Base-by-base conservation (phyloP, 768 basidiomycete genomes). In the Boletus eberwhitei region DNA sequence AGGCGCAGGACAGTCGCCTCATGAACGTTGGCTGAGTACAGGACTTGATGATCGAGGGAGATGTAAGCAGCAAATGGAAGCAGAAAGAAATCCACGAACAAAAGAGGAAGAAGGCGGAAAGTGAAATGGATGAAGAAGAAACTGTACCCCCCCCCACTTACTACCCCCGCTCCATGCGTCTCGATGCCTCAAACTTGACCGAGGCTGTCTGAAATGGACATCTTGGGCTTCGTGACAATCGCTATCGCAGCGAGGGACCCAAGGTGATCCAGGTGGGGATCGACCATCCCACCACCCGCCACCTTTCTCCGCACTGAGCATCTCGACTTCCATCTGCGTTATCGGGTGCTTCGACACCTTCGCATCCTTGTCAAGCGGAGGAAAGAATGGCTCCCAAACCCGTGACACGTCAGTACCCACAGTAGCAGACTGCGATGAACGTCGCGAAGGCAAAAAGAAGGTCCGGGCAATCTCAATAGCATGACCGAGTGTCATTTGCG, bases 271-370 rank as follows among this genome's bases (percentile, higher is more conserved):
- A 51, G n/a, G 38, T 16, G 8, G 44, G 35, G 11, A 46, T 49
- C 38, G 40, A 48, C 44, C 19, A 50, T 8, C n/a, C 50, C 38
- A 29, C 42, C 35, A 26, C 38, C 24, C 0, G 41, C 56, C 8
- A 46, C 58, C 26, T 49, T 57, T 42, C 31, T 58, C 42, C 3
- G 50, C 13, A 39, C 53, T 26, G 2, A 58, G 41, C n/a, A 57
- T 44, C 43, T 59, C 48, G 12, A 64, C 57, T 48, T 65, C 57
- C 0, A 46, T 57, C 17, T 49, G 50, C 4, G 49, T 57, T 21
- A 5, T 17, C 3, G 42, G 29, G 31, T 58, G 49, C 37, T 6
- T 55, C 17, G 45, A 52, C 8, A 8, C 42, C 26, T 54, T 52
- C 12, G 17, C 19, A 2, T 37, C 37, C 35, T 48, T 34, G 24